phyloP scores from a whole-genome alignment of 495 filamentous ascomycete genomes.

The Tuber umbilicatum region DNA sequence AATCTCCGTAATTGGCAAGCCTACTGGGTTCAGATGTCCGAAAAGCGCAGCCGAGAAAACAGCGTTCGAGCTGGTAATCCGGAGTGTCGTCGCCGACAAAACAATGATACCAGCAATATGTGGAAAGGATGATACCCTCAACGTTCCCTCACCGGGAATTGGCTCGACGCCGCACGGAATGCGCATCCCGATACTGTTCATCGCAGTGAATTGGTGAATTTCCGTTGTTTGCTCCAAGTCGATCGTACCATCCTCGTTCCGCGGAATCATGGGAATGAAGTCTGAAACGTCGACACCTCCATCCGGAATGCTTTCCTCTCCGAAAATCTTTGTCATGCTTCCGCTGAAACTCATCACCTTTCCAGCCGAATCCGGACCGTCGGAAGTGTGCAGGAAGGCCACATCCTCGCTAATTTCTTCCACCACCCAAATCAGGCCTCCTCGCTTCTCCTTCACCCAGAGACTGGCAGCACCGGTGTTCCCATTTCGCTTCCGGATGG shows the following conservation, averaged over 20 bases:
- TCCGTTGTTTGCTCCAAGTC: slow-evolving; percentile 64
- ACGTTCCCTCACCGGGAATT: slow-evolving; percentile 55
- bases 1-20: slow-evolving; percentile 66
- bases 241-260: slow-evolving; percentile 60
- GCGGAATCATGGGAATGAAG: slow-evolving; percentile 75
- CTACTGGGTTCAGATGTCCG: slow-evolving; percentile 74
- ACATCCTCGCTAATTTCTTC: slow-evolving; percentile 97
- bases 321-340: slow-evolving; percentile 58
- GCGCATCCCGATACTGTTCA: slow-evolving; percentile 62
- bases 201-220: slow-evolving; percentile 72
- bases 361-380: slow-evolving; percentile 25
- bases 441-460: slow-evolving; percentile 96
- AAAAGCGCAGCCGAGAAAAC: slow-evolving; percentile 90
- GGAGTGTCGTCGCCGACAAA: slow-evolving; percentile 63
- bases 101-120: slow-evolving; percentile 97
- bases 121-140: slow-evolving; percentile 85
- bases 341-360: slow-evolving; percentile 46
- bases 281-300: slow-evolving; percentile 64
- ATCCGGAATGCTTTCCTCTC: slow-evolving; percentile 63
- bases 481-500: slow-evolving; percentile 91
- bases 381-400: slow-evolving; percentile 51
- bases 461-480: slow-evolving; percentile 83
- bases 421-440: slow-evolving; percentile 91
- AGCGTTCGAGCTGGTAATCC: slow-evolving; percentile 85
- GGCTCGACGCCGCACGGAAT: slow-evolving; percentile 72